Base-by-base conservation (phyloP, 495 filamentous ascomycete species). In the Hypoxylon cercidicola region DNA sequence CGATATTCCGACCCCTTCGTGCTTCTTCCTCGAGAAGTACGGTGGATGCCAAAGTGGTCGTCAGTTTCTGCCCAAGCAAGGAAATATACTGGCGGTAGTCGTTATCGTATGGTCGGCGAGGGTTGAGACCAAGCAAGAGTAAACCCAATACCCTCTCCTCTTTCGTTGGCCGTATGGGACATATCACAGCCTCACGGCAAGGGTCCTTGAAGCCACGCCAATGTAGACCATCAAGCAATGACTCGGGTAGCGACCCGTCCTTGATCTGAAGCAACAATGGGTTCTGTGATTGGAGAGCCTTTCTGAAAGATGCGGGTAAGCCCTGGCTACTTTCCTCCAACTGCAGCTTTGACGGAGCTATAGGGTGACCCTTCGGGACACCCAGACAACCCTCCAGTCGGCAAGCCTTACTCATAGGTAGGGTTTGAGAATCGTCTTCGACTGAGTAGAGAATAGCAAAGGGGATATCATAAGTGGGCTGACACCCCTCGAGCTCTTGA, bases 21-120 rank as follows among this genome's bases (percentile, higher is more conserved):
- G 90, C 90, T 69, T 92, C 89, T 60, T 90, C 89, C 62, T 90
- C 89, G 48, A 90, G 89, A 4, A 92, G 72, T 0, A 90, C 87
- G 4, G 90, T 87, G 0, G 87, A 89, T 6, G 89, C 89, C 66
- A 91, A 79, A 3, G 87, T 86, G 2, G 89, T 92, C 4, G 85
- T 86, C 11, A 91, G 73, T 58, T 91, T 89, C n/a, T 88, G 82
- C 23, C 83, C 86, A 9, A 92, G 78, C 12, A 92, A 77, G 59
- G 85, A 85, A 39, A 90, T 78, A 62, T 90, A 92, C 0, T 90
- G 79, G 45, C 80, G 81, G 63, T 90, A 92, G 64, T 90, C 88
- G 55, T 87, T 84, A 62, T 92, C 87, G 62, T 88, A 91, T 0
- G 83, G 87, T 49, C 88, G 78, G 16, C 88, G 77, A 37, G 89